Evolutionary conservation across 2,329 filamentous ascomycete species (phyloP), one percentile per base, ranked within the genome.

Genomic region (Microdochium bolleyi): DNA sequence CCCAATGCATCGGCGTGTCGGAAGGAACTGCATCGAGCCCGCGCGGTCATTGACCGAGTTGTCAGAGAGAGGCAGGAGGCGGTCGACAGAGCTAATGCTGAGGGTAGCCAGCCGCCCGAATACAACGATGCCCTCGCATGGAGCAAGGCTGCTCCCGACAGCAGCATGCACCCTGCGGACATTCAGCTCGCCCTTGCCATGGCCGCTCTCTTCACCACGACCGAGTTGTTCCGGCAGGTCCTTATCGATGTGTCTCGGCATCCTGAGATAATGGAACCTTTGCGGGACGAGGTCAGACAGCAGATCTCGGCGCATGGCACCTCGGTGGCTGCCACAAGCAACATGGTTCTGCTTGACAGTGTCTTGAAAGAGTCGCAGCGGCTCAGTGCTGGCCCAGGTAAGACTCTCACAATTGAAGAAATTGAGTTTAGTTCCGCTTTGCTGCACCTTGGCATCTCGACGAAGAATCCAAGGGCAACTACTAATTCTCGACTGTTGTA

Each of bases 291-390:
- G 25, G 24, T 60, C 2, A 46, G 58, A 16, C 16, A 38, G 1
- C 60, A 63, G 0, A 50, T 64, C 2, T 22, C 48, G 8, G 46
- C 50, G 9, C 22, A 58, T 1, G 60, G 60, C 3, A 19, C 22
- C 41, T 19, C n/a, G 16, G 51, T 56, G n/a, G 56, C 50, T 22
- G 61, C 61, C 41, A 53, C 54, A 1, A 56, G 60, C 1, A 57
- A 49, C 2, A 48, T 62, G 22, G 58, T 60, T 38, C 54, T 63
- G 3, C 53, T 64, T 55, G 62, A 64, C 37, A 64, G 62, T 44
- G 57, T 62, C 5, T 24, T 64, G 22, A 63, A 64, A 30, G 61
- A 64, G 24, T 51, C 57, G 2, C 62, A 64, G 48, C 51, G 62
- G 1, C 22, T 61, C 16, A 63, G 60, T 13, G 51, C 60, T 58